Evolutionary conservation across 176 grass and related monocot species (phyloP), one percentile per base, ranked within the genome.

Genomic region (Cenchrus purpureus): DNA sequence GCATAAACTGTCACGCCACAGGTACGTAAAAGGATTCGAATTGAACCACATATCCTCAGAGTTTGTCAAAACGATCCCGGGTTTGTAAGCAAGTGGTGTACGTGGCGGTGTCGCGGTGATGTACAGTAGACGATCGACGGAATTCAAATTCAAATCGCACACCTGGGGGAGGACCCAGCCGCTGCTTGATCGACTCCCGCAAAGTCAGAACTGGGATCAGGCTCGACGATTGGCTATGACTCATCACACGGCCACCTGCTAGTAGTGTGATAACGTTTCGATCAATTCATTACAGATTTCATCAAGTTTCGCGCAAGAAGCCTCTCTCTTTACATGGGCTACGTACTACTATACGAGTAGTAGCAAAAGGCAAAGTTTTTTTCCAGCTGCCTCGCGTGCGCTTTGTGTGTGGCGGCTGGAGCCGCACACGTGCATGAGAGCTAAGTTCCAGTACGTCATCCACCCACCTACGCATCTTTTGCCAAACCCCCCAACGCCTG

Each of bases 171-270:
- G 16, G 56, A n/a, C 2, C 1, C 0, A 59, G 56, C 19, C 56
- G 15, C 56, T 58, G 8, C 20, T 58, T 20, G 5, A 20, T 17
- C 20, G 5, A 2, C 17, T 40, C 68, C 44, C 43, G 25, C 19
- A 71, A 71, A 71, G 68, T 71, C 68, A 49, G 68, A 49, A 1
- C 68, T 49, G 11, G 43, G 68, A 71, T 49, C 68, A 49, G 68
- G 68, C 68, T 71, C 20, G 10, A 49, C 20, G 44, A n/a, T 61
- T 61, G n/a, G 59, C 59, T 12, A 62, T 28, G 59, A 28, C 59
- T 62, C n/a, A 48, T 61, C 20, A 48, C 19, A 11, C 68, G 68
- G 20, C 9, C 43, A 10, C 40, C 31, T 0, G 42, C 7, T 12
- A 7, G 3, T 45, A 28, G 4, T 32, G 31, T 14, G 62, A 65